These are phyloP conservation scores for Chrysanthemum makinoi DNA, from an alignment of 129 eudicot species.

Conservation along the genomic window DNA sequence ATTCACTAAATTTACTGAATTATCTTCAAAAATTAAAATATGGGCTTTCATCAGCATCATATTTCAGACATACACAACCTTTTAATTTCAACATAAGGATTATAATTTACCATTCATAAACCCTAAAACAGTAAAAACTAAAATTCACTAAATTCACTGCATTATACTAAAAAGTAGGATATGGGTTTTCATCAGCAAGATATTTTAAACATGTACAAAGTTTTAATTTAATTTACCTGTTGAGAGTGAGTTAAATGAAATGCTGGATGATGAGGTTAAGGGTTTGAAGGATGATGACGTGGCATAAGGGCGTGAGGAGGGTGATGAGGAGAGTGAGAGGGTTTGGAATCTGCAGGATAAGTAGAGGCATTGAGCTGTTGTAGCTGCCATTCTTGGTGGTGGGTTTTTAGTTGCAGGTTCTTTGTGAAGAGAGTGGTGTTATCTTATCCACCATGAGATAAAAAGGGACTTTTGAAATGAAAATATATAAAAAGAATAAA, in stretches of 20 bases:
- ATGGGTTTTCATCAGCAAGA: not conserved
- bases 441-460: too few relatives aligned
- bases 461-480: too few relatives aligned
- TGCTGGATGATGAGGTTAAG: conserved; percentile 56
- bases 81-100: too few relatives aligned
- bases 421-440: not conserved
- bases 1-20: not conserved
- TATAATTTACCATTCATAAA: too few relatives aligned
- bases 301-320: conserved; percentile 38
- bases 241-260: conserved; percentile 54
- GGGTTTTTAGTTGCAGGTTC: conserved; percentile 13
- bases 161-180: not conserved
- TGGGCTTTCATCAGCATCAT: not conserved
- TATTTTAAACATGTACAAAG: not conserved
- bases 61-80: not conserved
- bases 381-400: conserved; percentile 25
- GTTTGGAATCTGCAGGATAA: conserved; percentile 47
- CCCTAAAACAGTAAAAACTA: too few relatives aligned
- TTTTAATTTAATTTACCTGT: conserved; percentile 35
- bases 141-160: not conserved
- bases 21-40: not conserved
- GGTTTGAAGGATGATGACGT: conserved; percentile 40
- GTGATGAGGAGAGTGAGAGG: conserved; percentile 50
- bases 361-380: conserved; percentile 43
- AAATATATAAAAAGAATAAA: too few relatives aligned